These are phyloP conservation scores for Aspergillus japonicus DNA, from an alignment of 2,329 filamentous ascomycete genomes.

Conservation along the genomic window DNA sequence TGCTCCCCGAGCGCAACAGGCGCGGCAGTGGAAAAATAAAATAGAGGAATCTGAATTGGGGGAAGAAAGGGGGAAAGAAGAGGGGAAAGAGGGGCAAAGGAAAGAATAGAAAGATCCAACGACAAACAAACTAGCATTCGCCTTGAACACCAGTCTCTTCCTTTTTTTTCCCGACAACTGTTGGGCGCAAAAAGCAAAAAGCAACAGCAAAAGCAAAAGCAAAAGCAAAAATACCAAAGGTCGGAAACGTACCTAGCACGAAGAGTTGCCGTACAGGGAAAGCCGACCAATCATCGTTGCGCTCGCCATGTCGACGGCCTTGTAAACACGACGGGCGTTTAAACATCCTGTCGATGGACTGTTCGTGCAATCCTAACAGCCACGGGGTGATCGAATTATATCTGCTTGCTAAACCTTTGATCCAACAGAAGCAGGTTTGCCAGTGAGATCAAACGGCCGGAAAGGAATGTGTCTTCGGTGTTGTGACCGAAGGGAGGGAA, in stretches of 20 bases:
- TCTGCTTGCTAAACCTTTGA: slow-evolving; percentile 14
- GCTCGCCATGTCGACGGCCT: slow-evolving; percentile 30
- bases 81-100: background rate
- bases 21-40: background rate
- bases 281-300: slow-evolving; percentile 36
- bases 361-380: background rate
- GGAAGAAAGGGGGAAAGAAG: background rate
- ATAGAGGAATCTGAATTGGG: background rate
- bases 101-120: background rate
- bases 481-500: slow-evolving; percentile 32
- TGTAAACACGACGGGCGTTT: slow-evolving; percentile 35
- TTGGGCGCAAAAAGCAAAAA: slow-evolving; percentile 18
- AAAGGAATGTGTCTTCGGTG: slow-evolving; percentile 28
- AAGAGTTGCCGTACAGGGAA: slow-evolving; percentile 61
- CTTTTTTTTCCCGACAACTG: background rate
- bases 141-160: background rate
- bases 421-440: slow-evolving; percentile 8
- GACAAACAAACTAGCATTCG: slow-evolving; percentile 6
- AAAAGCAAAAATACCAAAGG: slow-evolving; percentile 22
- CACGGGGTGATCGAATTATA: background rate
- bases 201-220: slow-evolving; percentile 20
- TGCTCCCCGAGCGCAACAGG: slow-evolving; percentile 6
- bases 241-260: slow-evolving; percentile 41
- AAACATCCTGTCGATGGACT: slow-evolving; percentile 29
- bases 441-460: slow-evolving; percentile 8